Evolutionary conservation across 75 land plant genomes (phyloP), one percentile per base, ranked within the genome.

Genomic region (Larix kaempferi): DNA sequence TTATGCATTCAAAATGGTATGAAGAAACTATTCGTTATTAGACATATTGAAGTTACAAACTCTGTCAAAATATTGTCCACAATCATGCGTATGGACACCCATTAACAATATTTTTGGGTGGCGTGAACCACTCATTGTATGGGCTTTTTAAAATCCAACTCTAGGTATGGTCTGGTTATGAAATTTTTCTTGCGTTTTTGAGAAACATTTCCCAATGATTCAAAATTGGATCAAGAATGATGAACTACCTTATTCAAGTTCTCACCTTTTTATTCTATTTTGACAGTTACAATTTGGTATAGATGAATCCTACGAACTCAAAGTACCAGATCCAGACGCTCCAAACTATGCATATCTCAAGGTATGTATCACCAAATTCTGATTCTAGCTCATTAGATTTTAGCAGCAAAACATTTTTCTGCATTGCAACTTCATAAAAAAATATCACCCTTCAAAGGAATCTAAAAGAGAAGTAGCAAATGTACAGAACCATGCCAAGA

Each of bases 301-400:
- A 41, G 78, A 83, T 75, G 85, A 83, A 71, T 75, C 78, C 23
- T 83, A 83, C 56, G 37, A 59, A 23, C 78, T 83, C 37, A 60
- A 80, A 7, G 78, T 83, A 27, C 83, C 82, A 22, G 83, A 63
- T 65, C 58, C 65, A 17, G 57, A 71, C 29, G 6, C 75, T 22
- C 59, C 78, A 8, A 65, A 37, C 11, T 57, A 25, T 19, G 85
- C 85, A 0, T 83, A n/a, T 29, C 85, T 83, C 54, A 41, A 75
- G 74, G 85, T 80, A 80, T 10, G 59, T 35, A 21, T 37, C 7
- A 37, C 6, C 37, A 35, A 66, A 4, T 66, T 66, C 5, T 66
- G 41, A 27, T 66, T 2, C 6, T 37, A 16, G 15, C 5, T 35
- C 17, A 37, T 66, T 66, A 26, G 2, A 12, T 37, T 17, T 35